A percentile compares a stretch with the other conserved stretches of the same genome.
phyloP scores from a whole-genome alignment of 805 yeast species.

The Yarrowia sp. region DNA sequence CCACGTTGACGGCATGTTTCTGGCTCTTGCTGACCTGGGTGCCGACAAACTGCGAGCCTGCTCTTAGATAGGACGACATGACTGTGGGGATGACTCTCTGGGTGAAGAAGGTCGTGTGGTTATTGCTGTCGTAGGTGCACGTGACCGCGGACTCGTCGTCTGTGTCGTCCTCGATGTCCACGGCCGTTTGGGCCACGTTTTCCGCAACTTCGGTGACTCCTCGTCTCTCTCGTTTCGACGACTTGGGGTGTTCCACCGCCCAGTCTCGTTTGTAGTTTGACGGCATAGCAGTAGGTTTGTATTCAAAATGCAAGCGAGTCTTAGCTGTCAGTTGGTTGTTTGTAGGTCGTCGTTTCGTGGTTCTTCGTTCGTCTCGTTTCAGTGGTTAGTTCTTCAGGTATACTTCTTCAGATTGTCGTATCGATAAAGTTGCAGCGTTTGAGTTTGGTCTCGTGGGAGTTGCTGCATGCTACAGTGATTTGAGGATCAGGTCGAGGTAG shows the following conservation, averaged over 20 bases:
- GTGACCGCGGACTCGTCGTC: background rate
- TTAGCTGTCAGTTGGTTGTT: too few relatives aligned
- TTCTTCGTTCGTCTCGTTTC: too few relatives aligned
- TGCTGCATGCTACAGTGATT: conserved; percentile 7
- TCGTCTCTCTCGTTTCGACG: conserved; percentile 7
- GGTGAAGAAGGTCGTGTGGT: conserved; percentile 31
- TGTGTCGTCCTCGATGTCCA: background rate
- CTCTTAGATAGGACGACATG: conserved; percentile 58
- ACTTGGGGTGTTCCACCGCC: conserved; percentile 7
- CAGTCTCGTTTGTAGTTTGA: conserved; percentile 32
- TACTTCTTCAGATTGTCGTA: background rate
- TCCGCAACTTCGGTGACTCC: background rate
- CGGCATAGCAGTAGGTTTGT: conserved; percentile 3
- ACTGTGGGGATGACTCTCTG: conserved; percentile 7
- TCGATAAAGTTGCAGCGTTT: conserved; percentile 12
- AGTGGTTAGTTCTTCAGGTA: too few relatives aligned
- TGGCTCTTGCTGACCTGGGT: conserved; percentile 73
- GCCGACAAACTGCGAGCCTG: conserved; percentile 69
- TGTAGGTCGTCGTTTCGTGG: too few relatives aligned
- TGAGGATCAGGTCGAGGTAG: background rate
- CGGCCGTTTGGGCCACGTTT: too few relatives aligned
- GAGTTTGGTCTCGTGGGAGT: conserved; percentile 35
- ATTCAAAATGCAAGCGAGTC: background rate
- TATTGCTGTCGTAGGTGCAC: conserved; percentile 25
- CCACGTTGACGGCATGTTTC: conserved; percentile 71